Evolutionary conservation across 2,329 filamentous ascomycete genomes (phyloP).

Genomic region (Ceratocystis diversiconidia): DNA sequence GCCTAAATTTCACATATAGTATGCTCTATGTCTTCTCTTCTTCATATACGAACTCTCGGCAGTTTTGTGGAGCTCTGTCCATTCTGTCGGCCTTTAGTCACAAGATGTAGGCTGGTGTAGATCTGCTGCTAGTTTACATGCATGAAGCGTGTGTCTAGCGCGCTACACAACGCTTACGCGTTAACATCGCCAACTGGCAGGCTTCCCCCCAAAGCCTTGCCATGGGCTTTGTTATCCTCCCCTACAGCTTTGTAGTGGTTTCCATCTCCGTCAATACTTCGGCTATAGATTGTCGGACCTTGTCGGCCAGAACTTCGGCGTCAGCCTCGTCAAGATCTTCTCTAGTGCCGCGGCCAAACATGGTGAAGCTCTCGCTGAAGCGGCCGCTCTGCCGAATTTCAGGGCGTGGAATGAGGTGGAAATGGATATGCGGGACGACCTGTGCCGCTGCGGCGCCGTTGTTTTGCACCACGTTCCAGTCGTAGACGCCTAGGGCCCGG

Average conservation of each 20-base stretch:
- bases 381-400: slow-evolving; percentile 42
- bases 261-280: slow-evolving; percentile 33
- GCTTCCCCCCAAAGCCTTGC: background rate
- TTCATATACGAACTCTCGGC: background rate
- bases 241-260: slow-evolving; percentile 18
- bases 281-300: slow-evolving; percentile 37
- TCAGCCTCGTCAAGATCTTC: slow-evolving; percentile 68
- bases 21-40: too few relatives aligned
- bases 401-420: slow-evolving; percentile 81
- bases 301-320: slow-evolving; percentile 43
- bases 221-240: too few relatives aligned
- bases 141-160: too few relatives aligned
- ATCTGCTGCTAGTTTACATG: too few relatives aligned
- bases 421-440: slow-evolving; percentile 87
- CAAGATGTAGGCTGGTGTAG: too few relatives aligned
- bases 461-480: slow-evolving; percentile 97
- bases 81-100: background rate
- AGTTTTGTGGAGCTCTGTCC: background rate
- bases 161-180: too few relatives aligned
- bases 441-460: slow-evolving; percentile 83
- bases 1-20: too few relatives aligned
- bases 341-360: slow-evolving; percentile 63
- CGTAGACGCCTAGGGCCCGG: slow-evolving; percentile 52
- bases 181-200: too few relatives aligned
- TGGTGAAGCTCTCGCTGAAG: slow-evolving; percentile 55